Conservation (phyloP, 495 filamentous ascomycete species). For the Lineolata rhizophorae region DNA sequence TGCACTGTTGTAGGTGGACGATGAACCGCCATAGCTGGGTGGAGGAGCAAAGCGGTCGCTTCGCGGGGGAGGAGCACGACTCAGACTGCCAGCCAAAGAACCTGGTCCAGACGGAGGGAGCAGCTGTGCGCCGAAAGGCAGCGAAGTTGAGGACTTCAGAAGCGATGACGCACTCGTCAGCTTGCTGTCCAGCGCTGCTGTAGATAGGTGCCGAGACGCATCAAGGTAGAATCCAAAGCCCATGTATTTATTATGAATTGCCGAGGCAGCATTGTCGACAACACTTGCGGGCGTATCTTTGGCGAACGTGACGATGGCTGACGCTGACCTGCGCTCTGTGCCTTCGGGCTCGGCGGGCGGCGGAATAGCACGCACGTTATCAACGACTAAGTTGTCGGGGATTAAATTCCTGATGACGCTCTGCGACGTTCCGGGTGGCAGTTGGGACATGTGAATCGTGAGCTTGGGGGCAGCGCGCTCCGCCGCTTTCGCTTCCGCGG, state of each 20-base stretch:
- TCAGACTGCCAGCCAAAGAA: constrained; percentile 21
- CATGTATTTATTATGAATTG: constrained; percentile 67
- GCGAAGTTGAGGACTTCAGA: constrained; percentile 27
- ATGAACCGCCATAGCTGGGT: constrained; percentile 30
- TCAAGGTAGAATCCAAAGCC: constrained; percentile 71
- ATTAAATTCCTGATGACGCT: constrained; percentile 56
- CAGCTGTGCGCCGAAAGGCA: constrained; percentile 71
- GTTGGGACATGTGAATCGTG: constrained; percentile 51
- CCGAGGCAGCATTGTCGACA: constrained; percentile 59
- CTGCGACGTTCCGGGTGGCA: constrained; percentile 42
- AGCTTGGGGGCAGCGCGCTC: constrained; percentile 65
- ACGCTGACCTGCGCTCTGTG: constrained; percentile 51
- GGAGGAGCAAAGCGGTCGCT: constrained; percentile 68
- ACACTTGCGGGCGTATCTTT: constrained; percentile 69
- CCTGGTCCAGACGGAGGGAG: constrained; percentile 26
- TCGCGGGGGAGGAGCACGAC: constrained; percentile 34
- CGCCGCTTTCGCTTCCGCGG: constrained; percentile 27
- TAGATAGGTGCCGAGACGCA: constrained; percentile 66
- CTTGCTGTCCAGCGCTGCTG: constrained; percentile 41
- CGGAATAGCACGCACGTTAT: constrained; percentile 49
- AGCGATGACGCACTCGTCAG: constrained; percentile 26
- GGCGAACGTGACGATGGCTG: constrained; percentile 68
- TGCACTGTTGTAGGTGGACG: constrained; percentile 21
- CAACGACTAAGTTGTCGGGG: constrained; percentile 43
- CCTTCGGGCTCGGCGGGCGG: constrained; percentile 29